Percentiles rank a stretch among this genome's conserved stretches.
Evolutionary conservation across 2,329 filamentous ascomycete genomes (phyloP).

Genomic region (Bipolaris bicolor): DNA sequence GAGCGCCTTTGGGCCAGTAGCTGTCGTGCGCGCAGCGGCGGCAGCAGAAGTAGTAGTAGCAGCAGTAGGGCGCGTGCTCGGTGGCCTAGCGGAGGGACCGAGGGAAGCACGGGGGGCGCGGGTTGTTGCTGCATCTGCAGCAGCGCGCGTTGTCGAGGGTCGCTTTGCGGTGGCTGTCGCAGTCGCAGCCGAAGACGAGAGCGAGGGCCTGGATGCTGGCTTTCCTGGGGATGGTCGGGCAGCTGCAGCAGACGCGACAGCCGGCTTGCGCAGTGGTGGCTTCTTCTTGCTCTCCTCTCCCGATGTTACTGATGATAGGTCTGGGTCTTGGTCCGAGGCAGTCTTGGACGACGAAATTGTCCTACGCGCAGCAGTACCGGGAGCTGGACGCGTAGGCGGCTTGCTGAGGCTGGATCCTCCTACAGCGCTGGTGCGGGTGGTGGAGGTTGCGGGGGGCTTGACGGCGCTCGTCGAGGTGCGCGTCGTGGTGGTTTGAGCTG

Average conservation of each 20-base stretch:
- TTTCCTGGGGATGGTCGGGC: constrained; percentile 36
- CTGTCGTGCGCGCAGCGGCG: constrained; percentile 27
- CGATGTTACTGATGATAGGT: constrained; percentile 43
- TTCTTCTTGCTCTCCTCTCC: constrained; percentile 46
- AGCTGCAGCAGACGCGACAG: constrained; percentile 25
- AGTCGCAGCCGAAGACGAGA: constrained; percentile 19
- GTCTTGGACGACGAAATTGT: constrained; percentile 30
- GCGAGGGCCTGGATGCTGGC: constrained; percentile 16
- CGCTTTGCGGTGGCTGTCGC: constrained; percentile 35
- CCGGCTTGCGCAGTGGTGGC: constrained; percentile 35
- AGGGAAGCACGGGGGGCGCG: constrained; percentile 41
- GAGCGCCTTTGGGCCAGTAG: constrained; percentile 28
- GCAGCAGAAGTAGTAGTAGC: constrained; percentile 26
- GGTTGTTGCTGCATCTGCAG: constrained; percentile 29
- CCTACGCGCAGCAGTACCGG: constrained; percentile 33
- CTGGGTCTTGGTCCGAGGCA: constrained; percentile 41
- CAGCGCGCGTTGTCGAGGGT: constrained; percentile 36
- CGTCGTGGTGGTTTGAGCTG: constrained; percentile 24
- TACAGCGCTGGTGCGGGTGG: constrained; percentile 32
- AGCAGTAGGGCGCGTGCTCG: constrained; percentile 33
- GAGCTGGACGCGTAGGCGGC: constrained; percentile 44
- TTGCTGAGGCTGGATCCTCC: constrained; percentile 46
- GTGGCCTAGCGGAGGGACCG: constrained; percentile 29
- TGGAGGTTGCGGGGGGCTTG: constrained; percentile 30
- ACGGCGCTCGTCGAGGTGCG: constrained; percentile 36